A percentile compares a stretch with the other conserved stretches of the same genome.
These are phyloP conservation scores for Digitaria exilis DNA, from an alignment of 202 grass and related monocot genomes.

Conservation along the genomic window DNA sequence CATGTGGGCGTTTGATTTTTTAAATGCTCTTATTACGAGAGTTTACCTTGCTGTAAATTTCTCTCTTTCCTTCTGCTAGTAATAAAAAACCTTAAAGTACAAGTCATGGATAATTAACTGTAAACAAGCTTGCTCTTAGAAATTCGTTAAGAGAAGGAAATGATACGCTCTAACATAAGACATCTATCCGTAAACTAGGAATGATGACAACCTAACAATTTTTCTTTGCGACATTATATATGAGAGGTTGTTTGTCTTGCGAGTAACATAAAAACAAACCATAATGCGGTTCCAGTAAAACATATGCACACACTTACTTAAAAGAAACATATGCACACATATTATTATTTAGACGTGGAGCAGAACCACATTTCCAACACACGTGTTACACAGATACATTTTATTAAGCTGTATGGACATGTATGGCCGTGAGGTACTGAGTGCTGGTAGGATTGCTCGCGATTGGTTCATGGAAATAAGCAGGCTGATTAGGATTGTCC, in stretches of 20 bases:
- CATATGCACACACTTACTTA: background rate
- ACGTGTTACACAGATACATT: background rate
- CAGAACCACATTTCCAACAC: no score
- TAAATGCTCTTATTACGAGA: background rate
- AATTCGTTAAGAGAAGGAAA: background rate
- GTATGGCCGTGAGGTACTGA: background rate
- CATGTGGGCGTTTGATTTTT: background rate
- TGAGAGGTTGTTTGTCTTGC: background rate
- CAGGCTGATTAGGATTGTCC: constrained; percentile 43
- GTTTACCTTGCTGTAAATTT: background rate
- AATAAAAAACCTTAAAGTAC: background rate
- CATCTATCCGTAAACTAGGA: background rate
- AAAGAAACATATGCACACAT: background rate
- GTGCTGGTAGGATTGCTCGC: background rate
- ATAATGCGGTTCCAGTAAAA: background rate
- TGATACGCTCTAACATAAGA: background rate
- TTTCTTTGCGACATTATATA: background rate
- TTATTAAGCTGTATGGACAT: background rate
- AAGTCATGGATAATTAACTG: background rate
- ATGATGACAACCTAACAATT: background rate
- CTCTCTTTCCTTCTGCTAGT: background rate
- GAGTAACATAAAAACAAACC: background rate
- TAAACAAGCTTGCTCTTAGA: background rate
- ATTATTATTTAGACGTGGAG: background rate
- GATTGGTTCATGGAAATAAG: constrained; percentile 22